Evolutionary conservation across 257 asterid genomes (phyloP).

Genomic region (Nicotiana paniculata): DNA sequence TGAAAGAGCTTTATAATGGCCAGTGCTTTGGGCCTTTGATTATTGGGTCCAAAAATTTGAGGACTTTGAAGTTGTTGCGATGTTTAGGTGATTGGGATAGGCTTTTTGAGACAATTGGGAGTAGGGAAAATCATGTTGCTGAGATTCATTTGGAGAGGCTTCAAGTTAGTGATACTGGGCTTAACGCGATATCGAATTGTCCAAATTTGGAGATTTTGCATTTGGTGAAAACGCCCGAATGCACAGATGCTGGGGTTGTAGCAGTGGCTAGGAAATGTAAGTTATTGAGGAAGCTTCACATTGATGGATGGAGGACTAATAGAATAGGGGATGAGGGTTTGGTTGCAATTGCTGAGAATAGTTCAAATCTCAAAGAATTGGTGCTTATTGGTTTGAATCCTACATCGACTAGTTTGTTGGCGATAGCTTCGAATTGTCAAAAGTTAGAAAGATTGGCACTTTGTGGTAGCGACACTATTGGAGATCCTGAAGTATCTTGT

Average conservation of each 20-base stretch:
- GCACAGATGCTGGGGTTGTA: conserved; percentile 57
- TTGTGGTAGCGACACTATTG: conserved; percentile 86
- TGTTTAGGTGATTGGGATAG: conserved; percentile 87
- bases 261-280: conserved; percentile 67
- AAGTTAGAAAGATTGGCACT: conserved; percentile 80
- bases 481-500: conserved; percentile 70
- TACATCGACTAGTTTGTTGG: conserved; percentile 45
- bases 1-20: conserved; percentile 71
- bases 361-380: conserved; percentile 59
- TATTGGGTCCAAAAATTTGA: conserved; percentile 51
- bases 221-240: conserved; percentile 68
- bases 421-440: conserved; percentile 58
- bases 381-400: conserved; percentile 88
- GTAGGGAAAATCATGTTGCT: conserved; percentile 38
- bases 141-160: conserved; percentile 82
- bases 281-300: conserved; percentile 79
- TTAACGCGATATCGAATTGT: conserved; percentile 51
- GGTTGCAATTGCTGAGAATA: conserved; percentile 55
- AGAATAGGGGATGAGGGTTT: conserved; percentile 77
- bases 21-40: conserved; percentile 67
- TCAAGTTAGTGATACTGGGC: conserved; percentile 67
- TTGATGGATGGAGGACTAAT: conserved; percentile 92
- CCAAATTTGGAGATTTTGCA: conserved; percentile 62
- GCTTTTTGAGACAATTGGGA: conserved; percentile 41
- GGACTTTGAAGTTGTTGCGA: conserved; percentile 55